Conservation (phyloP, 345 rosid species). For the Acer negundo region DNA sequence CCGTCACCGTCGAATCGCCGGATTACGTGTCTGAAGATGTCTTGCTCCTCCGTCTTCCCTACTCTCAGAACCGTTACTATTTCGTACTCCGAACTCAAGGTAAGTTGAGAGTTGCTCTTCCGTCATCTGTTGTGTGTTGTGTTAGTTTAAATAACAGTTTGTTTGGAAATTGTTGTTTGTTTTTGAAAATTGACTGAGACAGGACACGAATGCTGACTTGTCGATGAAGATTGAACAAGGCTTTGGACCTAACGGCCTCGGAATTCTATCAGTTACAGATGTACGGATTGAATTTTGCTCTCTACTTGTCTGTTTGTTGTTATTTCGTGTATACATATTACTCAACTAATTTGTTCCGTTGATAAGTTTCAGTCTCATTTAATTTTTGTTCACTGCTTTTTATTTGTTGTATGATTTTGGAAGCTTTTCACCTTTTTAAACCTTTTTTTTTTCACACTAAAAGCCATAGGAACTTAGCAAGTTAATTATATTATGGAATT, state of each 20-base stretch:
- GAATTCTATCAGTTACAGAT: constrained; percentile 70
- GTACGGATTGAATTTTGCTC: constrained; percentile 33
- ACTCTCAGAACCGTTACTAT: constrained; percentile 66
- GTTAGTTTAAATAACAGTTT: neutral
- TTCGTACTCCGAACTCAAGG: constrained; percentile 78
- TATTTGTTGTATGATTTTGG: neutral
- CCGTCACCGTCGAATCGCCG: constrained; percentile 28
- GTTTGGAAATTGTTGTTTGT: neutral
- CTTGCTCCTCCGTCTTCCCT: constrained; percentile 44
- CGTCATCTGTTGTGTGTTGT: neutral
- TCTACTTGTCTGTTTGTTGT: neutral
- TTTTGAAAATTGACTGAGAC: constrained; percentile 22
- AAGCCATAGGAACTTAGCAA: neutral
- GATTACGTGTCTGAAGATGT: constrained; percentile 40
- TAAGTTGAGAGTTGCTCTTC: constrained; percentile 13
- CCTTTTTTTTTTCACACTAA: neutral
- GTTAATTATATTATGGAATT: neutral
- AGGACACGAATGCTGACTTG: constrained; percentile 66
- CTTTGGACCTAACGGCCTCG: constrained; percentile 85
- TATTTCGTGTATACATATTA: neutral
- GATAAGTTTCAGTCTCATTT: neutral
- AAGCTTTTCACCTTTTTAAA: no score
- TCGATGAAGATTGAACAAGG: constrained; percentile 78
- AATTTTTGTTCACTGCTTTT: neutral
- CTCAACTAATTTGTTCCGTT: neutral